Evolutionary conservation across 306 rosid genomes (phyloP).

Genomic region (Senna tora): DNA sequence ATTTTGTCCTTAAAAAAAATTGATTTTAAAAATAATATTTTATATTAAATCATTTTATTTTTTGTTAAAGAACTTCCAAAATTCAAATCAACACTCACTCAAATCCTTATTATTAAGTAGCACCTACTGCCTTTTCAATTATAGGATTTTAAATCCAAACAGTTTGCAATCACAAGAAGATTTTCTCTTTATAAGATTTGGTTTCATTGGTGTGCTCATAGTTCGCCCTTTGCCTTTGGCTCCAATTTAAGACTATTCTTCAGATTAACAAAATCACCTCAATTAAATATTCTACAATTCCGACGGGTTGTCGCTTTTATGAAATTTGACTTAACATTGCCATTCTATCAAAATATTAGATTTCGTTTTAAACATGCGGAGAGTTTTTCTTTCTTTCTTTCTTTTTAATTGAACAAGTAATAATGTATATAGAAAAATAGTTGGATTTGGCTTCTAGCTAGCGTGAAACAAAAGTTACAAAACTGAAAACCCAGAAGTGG

Average conservation of each 20-base stretch:
- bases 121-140: not conserved
- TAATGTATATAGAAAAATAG: too few relatives aligned
- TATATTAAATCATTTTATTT: too few relatives aligned
- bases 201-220: not conserved
- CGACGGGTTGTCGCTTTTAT: slow-evolving; percentile 27
- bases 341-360: slow-evolving; percentile 40
- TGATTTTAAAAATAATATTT: too few relatives aligned
- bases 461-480: too few relatives aligned
- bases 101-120: too few relatives aligned
- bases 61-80: too few relatives aligned
- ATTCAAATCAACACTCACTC: too few relatives aligned
- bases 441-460: too few relatives aligned
- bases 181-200: not conserved
- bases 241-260: not conserved
- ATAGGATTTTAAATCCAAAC: slow-evolving; percentile 25
- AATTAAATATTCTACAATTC: slow-evolving; percentile 6
- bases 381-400: not conserved
- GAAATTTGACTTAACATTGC: slow-evolving; percentile 31
- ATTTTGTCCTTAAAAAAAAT: too few relatives aligned
- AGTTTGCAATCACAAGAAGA: slow-evolving; percentile 2
- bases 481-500: too few relatives aligned
- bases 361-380: slow-evolving; percentile 30
- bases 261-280: slow-evolving; percentile 19
- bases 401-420: not conserved
- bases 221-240: not conserved